A percentile compares a stretch with the other conserved stretches of the same genome.
These are phyloP conservation scores for Vitis riparia DNA, from an alignment of 164 flowering plant genomes.

Conservation along the genomic window DNA sequence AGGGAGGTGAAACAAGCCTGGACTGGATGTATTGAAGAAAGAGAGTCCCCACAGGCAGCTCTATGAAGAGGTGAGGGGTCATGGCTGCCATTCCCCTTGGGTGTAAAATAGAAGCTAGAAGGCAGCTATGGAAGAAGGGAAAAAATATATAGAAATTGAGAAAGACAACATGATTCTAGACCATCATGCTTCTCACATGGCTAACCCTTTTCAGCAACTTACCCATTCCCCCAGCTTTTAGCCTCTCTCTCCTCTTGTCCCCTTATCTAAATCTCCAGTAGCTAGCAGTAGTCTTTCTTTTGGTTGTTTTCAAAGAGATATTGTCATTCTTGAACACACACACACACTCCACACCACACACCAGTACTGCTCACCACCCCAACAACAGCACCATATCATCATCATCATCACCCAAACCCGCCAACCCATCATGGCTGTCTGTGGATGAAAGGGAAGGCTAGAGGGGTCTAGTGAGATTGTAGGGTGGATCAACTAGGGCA, in stretches of 20 bases:
- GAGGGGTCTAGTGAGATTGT: no score
- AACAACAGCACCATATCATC: constrained; percentile 6
- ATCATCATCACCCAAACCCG: constrained; percentile 23
- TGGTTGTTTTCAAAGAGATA: background rate
- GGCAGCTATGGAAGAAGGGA: background rate
- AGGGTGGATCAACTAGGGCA: no score
- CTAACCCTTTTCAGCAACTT: constrained; percentile 16
- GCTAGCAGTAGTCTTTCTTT: background rate
- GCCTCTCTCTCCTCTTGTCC: constrained; percentile 1
- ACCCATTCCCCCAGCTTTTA: constrained; percentile 8
- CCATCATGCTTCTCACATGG: constrained; percentile 56
- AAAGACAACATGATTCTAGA: constrained; percentile 41
- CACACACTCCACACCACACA: no score
- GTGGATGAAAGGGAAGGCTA: background rate
- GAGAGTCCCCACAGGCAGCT: constrained; percentile 13
- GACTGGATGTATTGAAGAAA: background rate
- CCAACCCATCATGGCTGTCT: constrained; percentile 25
- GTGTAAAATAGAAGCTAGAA: background rate
- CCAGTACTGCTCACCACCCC: background rate
- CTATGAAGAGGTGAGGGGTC: constrained; percentile 9
- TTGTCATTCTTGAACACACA: constrained; percentile 5
- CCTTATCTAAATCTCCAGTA: constrained; percentile 18
- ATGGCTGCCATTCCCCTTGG: constrained; percentile 24
- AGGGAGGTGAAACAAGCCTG: background rate
- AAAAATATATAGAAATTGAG: background rate